Conservation (phyloP, 2,329 filamentous ascomycete species). For the Botrytis elliptica region DNA sequence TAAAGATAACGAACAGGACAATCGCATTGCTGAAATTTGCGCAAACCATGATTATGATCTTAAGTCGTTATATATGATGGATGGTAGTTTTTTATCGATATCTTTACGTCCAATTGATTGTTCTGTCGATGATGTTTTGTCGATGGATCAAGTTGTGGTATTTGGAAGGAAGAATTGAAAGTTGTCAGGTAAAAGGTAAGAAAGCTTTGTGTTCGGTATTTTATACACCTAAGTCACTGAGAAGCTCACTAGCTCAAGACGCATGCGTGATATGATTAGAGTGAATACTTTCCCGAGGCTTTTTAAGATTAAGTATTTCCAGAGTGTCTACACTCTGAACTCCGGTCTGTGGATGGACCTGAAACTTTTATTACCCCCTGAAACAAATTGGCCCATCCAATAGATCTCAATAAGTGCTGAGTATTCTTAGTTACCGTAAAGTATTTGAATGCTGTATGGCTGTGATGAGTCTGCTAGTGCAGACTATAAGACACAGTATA, state of each 20-base stretch:
- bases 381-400: not conserved
- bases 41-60: not conserved
- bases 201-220: not conserved
- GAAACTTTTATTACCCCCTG: not conserved
- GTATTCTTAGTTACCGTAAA: rapidly evolving
- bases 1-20: not conserved
- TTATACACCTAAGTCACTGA: not conserved
- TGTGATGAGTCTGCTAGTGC: not conserved
- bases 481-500: not conserved
- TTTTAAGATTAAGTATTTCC: not conserved
- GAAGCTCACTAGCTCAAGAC: not conserved
- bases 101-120: not conserved
- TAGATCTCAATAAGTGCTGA: not conserved
- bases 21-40: not conserved
- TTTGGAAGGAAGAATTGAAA: not conserved
- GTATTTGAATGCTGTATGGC: rapidly evolving
- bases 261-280: not conserved
- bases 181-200: not conserved
- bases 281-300: not conserved
- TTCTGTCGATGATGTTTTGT: not conserved
- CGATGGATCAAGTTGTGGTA: not conserved
- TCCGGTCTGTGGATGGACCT: not conserved
- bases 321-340: not conserved
- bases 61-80: not conserved
- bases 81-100: not conserved